phyloP scores from a whole-genome alignment of 1,139 yeast species.

The Saccharomyces hybrid region DNA sequence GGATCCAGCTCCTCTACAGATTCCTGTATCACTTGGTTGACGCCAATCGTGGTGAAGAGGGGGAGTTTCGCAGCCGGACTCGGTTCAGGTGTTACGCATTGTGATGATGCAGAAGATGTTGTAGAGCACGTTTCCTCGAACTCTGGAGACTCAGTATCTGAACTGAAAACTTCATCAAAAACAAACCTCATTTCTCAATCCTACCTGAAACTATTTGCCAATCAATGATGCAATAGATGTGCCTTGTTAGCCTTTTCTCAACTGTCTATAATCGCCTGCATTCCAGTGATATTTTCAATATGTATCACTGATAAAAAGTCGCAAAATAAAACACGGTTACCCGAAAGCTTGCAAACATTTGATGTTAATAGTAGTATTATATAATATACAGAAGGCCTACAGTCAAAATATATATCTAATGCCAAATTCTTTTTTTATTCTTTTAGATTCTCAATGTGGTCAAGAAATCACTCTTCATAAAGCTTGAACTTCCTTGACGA shows the following conservation, averaged over 20 bases:
- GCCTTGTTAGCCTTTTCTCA: background rate
- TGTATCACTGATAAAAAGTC: background rate
- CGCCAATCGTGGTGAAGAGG: background rate
- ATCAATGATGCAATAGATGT: background rate
- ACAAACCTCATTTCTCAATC: slow-evolving; percentile 14
- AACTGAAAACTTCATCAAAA: slow-evolving; percentile 13
- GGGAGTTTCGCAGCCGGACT: slow-evolving; percentile 1
- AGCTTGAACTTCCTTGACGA: slow-evolving; percentile 72
- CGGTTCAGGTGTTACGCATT: slow-evolving; percentile 8
- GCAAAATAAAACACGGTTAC: background rate
- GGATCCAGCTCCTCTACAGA: background rate
- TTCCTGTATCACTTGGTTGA: background rate
- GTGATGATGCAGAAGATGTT: slow-evolving; percentile 4
- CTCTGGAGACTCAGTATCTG: slow-evolving; percentile 9
- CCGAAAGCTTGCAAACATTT: background rate
- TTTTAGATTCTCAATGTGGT: background rate
- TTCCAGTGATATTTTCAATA: background rate
- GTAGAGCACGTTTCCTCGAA: slow-evolving; percentile 3
- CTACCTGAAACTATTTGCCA: background rate
- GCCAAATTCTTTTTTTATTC: background rate
- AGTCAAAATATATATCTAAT: background rate
- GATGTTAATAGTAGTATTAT: background rate
- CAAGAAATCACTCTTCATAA: slow-evolving; percentile 14
- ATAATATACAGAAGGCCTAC: slow-evolving; percentile 1
- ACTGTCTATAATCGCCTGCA: background rate